These are phyloP conservation scores for Agapanthus africanus DNA, from an alignment of 106 monocot species.

Conservation along the genomic window DNA sequence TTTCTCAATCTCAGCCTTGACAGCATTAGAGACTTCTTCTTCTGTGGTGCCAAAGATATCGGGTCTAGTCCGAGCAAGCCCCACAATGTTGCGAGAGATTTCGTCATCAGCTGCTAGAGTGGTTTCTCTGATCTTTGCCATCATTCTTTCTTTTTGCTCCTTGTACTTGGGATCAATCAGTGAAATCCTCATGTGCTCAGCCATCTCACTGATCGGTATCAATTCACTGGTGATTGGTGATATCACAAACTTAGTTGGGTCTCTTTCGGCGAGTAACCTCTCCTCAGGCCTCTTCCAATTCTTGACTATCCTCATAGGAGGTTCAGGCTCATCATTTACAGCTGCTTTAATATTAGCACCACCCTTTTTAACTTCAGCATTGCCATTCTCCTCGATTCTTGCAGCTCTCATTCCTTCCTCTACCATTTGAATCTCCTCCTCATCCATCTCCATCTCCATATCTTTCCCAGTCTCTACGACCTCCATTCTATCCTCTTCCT, in stretches of 20 bases:
- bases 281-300: slow-evolving; percentile 99
- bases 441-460: slow-evolving; percentile 99
- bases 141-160: slow-evolving; percentile 99
- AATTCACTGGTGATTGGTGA: slow-evolving; percentile 94
- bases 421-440: slow-evolving; percentile 90
- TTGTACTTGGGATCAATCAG: slow-evolving; percentile 98
- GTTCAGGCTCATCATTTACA: slow-evolving; percentile 46
- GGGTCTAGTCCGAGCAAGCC: slow-evolving; percentile 87
- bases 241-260: slow-evolving; percentile 87
- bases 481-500: slow-evolving; percentile 38
- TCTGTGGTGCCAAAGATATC: slow-evolving; percentile 99
- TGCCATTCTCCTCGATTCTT: slow-evolving; percentile 46
- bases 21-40: slow-evolving; percentile 96
- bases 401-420: slow-evolving; percentile 93
- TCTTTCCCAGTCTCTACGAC: slow-evolving; percentile 64
- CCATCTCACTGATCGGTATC: slow-evolving; percentile 97
- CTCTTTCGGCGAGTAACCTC: slow-evolving; percentile 65
- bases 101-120: slow-evolving; percentile 95
- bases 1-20: slow-evolving; percentile 97
- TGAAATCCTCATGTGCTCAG: slow-evolving; percentile 96
- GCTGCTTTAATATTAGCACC: slow-evolving; percentile 16
- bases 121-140: slow-evolving; percentile 96
- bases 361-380: slow-evolving; percentile 34
- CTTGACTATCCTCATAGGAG: slow-evolving; percentile 96
- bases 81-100: slow-evolving; percentile 93